A percentile compares a stretch with the other conserved stretches of the same genome.
These are phyloP conservation scores for Plectosphaerella plurivora DNA, from an alignment of 2,329 filamentous ascomycete genomes.

Conservation along the genomic window DNA sequence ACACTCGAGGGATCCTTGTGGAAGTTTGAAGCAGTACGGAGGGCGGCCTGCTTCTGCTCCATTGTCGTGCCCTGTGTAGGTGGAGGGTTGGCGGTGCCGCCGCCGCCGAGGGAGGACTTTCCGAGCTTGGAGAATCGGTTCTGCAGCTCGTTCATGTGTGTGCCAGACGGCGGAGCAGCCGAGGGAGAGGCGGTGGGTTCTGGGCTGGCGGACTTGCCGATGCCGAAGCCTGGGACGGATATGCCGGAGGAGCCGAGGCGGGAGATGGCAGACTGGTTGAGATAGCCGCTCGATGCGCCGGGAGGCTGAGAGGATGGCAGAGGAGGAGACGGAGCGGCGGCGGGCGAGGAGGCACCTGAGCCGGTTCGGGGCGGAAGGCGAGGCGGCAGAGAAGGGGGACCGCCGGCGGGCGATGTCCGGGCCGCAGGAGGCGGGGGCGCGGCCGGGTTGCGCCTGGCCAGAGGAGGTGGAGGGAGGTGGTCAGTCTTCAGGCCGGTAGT, in stretches of 20 bases:
- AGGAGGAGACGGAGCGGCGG: slow-evolving; percentile 5
- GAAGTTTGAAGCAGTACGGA: slow-evolving; percentile 56
- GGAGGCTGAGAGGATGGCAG: slow-evolving; percentile 36
- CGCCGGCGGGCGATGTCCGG: slow-evolving; percentile 21
- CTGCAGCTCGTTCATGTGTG: slow-evolving; percentile 62
- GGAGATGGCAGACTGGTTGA: slow-evolving; percentile 55
- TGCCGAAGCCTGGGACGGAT: slow-evolving; percentile 73
- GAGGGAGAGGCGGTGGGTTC: slow-evolving; percentile 16
- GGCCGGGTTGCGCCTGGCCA: slow-evolving; percentile 39
- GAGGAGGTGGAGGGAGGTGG: slow-evolving; percentile 66
- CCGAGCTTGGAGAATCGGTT: slow-evolving; percentile 58
- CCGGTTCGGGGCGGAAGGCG: slow-evolving; percentile 55
- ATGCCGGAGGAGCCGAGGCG: slow-evolving; percentile 71
- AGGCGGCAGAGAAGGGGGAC: slow-evolving; percentile 45
- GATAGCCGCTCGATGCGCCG: slow-evolving; percentile 20
- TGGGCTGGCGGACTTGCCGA: slow-evolving; percentile 39
- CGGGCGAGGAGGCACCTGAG: slow-evolving; percentile 16
- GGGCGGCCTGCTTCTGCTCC: slow-evolving; percentile 60
- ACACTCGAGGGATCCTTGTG: slow-evolving; percentile 59
- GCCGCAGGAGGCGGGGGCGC: slow-evolving; percentile 22
- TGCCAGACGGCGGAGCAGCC: slow-evolving; percentile 17
- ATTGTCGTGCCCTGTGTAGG: slow-evolving; percentile 52
- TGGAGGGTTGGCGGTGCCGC: slow-evolving; percentile 15
- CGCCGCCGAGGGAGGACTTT: slow-evolving; percentile 21
- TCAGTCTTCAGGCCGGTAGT: slow-evolving; percentile 67